Evolutionary conservation across 176 grass and related monocot species (phyloP), one percentile per base, ranked within the genome.

Genomic region (Microstegium vimineum): DNA sequence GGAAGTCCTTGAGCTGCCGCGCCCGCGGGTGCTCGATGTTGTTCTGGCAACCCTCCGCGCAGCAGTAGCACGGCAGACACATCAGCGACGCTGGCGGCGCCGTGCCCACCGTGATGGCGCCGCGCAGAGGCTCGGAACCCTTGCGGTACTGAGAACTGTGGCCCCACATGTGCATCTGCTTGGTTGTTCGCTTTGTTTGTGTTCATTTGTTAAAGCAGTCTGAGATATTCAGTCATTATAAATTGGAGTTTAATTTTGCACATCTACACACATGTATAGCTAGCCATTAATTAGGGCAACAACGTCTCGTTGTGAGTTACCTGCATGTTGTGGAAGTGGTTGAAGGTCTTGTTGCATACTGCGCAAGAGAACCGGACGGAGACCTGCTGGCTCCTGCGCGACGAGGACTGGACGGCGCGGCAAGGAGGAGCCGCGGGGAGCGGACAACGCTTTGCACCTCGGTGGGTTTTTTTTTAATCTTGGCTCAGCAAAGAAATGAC

Each of bases 151-250:
- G 92, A 6, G 95, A 94, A 0, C 95, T 92, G 77, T 98, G 95
- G 12, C 95, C 95, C 95, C 95, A 98, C 95, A 98, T 98, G 45
- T 98, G 95, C 95, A 98, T 98, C 94, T 97, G 74, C 40, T 62
- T 51, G n/a, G n/a, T n/a, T n/a, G n/a, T n/a, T n/a, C n/a, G n/a
- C n/a, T n/a, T n/a, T n/a, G n/a, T n/a, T n/a, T n/a, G n/a, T n/a
- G n/a, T n/a, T n/a, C n/a, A n/a, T n/a, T n/a, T n/a, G n/a, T n/a
- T n/a, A n/a, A n/a, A n/a, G n/a, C n/a, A n/a, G n/a, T n/a, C n/a
- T n/a, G n/a, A n/a, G n/a, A n/a, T n/a, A n/a, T n/a, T n/a, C n/a
- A n/a, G n/a, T n/a, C n/a, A n/a, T n/a, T n/a, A n/a, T n/a, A n/a
- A n/a, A n/a, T n/a, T n/a, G n/a, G n/a, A n/a, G n/a, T n/a, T n/a